These are phyloP conservation scores for Phascolomyces articulosus DNA, from an alignment of 371 early-diverging fungal genomes.

Conservation along the genomic window DNA sequence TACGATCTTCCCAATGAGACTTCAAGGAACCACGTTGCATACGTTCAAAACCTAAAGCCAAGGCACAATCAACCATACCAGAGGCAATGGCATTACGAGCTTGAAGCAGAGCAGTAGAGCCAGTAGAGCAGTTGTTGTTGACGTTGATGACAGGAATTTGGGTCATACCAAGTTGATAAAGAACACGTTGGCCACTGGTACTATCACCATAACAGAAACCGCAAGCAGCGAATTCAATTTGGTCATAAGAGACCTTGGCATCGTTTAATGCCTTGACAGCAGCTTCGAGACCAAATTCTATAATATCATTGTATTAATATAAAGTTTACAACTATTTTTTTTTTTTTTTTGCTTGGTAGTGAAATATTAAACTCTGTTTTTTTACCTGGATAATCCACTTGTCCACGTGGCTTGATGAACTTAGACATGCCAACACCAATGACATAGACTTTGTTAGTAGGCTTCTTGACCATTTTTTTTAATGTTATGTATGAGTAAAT, in stretches of 20 bases:
- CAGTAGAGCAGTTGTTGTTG: conserved; percentile 85
- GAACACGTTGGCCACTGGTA: conserved; percentile 74
- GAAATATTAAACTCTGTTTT: background rate
- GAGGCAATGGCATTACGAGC: conserved; percentile 70
- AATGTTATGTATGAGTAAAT: background rate
- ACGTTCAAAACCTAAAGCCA: conserved; percentile 82
- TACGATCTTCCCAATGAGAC: conserved; percentile 63
- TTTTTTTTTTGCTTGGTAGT: background rate
- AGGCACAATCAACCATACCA: conserved; percentile 72
- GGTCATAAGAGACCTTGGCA: conserved; percentile 67
- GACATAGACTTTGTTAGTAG: conserved; percentile 40
- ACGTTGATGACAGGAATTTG: conserved; percentile 70
- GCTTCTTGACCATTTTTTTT: conserved; percentile 16
- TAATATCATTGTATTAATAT: background rate
- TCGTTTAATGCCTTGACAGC: conserved; percentile 77
- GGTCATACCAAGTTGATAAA: conserved; percentile 74
- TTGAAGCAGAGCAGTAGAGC: conserved; percentile 75
- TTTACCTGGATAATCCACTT: conserved; percentile 62
- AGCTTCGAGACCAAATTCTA: conserved; percentile 77
- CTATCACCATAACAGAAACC: conserved; percentile 74
- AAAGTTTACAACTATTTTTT: background rate
- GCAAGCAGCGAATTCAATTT: conserved; percentile 64
- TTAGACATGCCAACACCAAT: conserved; percentile 75
- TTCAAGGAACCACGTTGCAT: conserved; percentile 69
- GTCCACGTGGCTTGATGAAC: conserved; percentile 64